Evolutionary conservation across 2,329 filamentous ascomycete genomes (phyloP).

Genomic region (Aspergillus udagawae): DNA sequence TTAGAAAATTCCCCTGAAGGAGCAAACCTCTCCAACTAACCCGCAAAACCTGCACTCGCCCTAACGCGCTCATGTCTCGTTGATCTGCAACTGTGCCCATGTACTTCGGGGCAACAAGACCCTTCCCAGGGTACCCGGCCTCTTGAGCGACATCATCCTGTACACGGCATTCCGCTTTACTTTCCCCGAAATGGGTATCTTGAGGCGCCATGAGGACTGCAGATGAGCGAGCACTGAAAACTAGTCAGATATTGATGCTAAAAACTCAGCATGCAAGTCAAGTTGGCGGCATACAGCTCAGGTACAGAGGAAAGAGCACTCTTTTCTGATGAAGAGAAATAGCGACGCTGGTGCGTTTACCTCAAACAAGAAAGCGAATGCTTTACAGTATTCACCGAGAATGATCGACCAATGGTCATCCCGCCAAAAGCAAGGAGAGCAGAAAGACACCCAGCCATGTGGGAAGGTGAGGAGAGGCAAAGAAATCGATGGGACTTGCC

Average conservation of each 20-base stretch:
- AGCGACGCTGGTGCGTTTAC: background rate
- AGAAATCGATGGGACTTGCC: background rate
- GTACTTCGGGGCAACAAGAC: conserved; percentile 32
- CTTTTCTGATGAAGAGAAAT: background rate
- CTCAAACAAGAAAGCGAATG: background rate
- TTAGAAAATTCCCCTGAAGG: background rate
- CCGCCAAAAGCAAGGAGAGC: background rate
- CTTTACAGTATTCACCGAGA: background rate
- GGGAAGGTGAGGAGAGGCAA: conserved; percentile 5
- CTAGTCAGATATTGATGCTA: background rate
- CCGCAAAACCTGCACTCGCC: conserved; percentile 37
- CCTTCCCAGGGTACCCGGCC: conserved; percentile 19
- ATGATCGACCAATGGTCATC: background rate
- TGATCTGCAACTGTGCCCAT: conserved; percentile 36
- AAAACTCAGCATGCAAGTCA: background rate
- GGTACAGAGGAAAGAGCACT: background rate
- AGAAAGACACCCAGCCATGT: conserved; percentile 23
- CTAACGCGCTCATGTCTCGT: conserved; percentile 36
- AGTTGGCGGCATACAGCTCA: background rate
- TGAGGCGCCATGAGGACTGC: background rate
- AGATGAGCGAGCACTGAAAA: background rate
- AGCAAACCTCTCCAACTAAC: conserved; percentile 19
- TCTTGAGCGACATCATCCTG: conserved; percentile 8
- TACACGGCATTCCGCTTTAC: background rate
- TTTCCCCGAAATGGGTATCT: background rate